Base-by-base conservation (phyloP, 305 asterid genomes). In the Fraxinus sp. region DNA sequence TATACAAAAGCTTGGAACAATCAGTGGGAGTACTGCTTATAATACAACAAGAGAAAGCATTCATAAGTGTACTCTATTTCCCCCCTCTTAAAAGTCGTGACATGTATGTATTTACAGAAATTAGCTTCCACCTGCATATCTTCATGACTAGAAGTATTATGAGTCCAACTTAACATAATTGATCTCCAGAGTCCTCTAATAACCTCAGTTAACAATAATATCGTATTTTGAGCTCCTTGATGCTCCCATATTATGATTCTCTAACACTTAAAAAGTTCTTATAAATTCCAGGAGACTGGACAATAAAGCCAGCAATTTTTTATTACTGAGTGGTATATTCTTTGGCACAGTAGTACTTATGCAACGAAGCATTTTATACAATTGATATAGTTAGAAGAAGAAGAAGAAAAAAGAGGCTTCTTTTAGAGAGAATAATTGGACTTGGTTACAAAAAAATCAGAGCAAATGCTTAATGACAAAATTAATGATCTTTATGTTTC, bases 141-240 rank as follows among this genome's bases (percentile, higher is more conserved):
- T 18, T 57, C 55, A 46, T n/a, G 30, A 32, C 16, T 20, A 20
- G 68, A 71, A 52, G 18, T 52, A 49, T 52, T 52, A 72, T 3
- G 72, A 57, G 59, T 8, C 5, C 11, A 13, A 49, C 32, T 26
- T 77, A 55, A 35, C 73, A 49, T 20, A 28, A 37, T 80, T 32
- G 83, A 52, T 80, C 74, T 71, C 75, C 73, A 37, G 32, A 80
- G 49, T 79, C 74, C 57, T 35, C 79, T 14, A 33, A 41, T 74
- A 26, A 52, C 18, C 79, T 35, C 76, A 36, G 79, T 33, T 52
- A 52, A 33, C 55, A 73, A 37, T 46, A 46, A 57, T 52, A 49
- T 59, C 32, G 32, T 73, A 74, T 52, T 57, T 74, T 55, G 79
- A 2, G 30, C 84, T 81, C 71, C 49, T 44, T 79, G 64, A 59